phyloP scores from a whole-genome alignment of 495 filamentous ascomycete species.

The Bacidia rubella region DNA sequence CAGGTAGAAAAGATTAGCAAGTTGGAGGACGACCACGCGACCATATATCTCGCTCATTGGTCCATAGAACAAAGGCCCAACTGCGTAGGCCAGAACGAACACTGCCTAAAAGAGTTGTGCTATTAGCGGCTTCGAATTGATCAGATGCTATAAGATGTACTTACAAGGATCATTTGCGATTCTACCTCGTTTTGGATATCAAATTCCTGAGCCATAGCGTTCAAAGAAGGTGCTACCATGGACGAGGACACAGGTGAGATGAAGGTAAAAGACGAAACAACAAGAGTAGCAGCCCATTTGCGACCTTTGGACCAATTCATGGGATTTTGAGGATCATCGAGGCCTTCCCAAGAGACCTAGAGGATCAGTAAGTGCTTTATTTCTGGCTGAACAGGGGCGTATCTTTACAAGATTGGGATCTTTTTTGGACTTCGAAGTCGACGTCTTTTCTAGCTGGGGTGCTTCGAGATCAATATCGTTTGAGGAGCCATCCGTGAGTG shows the following conservation, averaged over 20 bases:
- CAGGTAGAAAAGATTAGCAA: conserved; percentile 52
- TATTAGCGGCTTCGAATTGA: no score
- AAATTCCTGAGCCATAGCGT: conserved; percentile 43
- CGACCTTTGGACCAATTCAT: conserved; percentile 41
- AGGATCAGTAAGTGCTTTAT: not conserved
- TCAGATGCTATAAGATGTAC: no score
- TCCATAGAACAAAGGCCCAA: conserved; percentile 55
- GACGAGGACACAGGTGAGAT: conserved; percentile 59
- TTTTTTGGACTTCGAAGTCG: conserved; percentile 18
- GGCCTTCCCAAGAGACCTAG: conserved; percentile 35
- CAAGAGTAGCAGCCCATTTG: conserved; percentile 51
- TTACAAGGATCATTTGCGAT: conserved; percentile 47
- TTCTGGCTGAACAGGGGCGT: not conserved
- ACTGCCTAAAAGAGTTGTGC: no score
- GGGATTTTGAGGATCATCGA: conserved; percentile 44
- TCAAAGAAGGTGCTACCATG: conserved; percentile 59
- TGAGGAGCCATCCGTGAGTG: conserved; percentile 18
- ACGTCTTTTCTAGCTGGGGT: conserved; percentile 18
- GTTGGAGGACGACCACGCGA: conserved; percentile 44
- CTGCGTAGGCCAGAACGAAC: conserved; percentile 63
- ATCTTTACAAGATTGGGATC: conserved; percentile 24
- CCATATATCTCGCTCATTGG: conserved; percentile 69
- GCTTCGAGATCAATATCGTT: conserved; percentile 23
- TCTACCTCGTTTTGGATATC: conserved; percentile 42
- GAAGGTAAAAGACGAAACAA: conserved; percentile 51